Percentiles rank a stretch among this genome's conserved stretches.
Conservation (phyloP, 1,139 yeast species). For the Candida sp. region DNA sequence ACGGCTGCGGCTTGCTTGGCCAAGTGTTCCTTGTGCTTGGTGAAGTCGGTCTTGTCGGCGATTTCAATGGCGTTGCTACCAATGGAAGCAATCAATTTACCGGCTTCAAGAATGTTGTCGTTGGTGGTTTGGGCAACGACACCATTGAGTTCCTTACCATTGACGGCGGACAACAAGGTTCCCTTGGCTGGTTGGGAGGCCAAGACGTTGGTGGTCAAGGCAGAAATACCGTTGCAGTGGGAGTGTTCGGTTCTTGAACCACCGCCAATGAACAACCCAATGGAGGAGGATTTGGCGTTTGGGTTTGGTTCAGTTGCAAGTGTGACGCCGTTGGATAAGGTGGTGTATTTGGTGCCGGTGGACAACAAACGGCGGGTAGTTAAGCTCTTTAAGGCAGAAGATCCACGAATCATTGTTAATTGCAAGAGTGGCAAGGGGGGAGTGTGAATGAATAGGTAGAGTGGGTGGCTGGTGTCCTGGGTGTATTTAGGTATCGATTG, state of each 20-base stretch:
- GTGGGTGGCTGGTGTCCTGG: too few species aligned
- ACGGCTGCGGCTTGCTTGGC: conserved; percentile 43
- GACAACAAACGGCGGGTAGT: conserved; percentile 59
- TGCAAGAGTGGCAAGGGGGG: not conserved
- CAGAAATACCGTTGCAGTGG: conserved; percentile 79
- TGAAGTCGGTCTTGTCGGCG: conserved; percentile 37
- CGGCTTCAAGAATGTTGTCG: conserved; percentile 48
- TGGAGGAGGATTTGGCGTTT: conserved; percentile 56
- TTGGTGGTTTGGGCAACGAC: conserved; percentile 54
- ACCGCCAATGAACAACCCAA: conserved; percentile 74
- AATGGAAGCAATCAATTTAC: conserved; percentile 37
- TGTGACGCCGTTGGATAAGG: conserved; percentile 72
- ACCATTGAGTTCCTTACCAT: conserved; percentile 58
- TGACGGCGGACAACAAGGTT: conserved; percentile 46
- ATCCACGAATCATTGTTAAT: conserved; percentile 41
- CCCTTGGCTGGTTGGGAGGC: conserved; percentile 44
- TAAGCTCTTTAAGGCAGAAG: conserved; percentile 33
- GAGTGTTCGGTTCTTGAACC: conserved; percentile 83
- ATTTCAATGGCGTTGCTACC: conserved; percentile 37
- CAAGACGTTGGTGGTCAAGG: conserved; percentile 60
- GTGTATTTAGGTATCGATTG: not conserved
- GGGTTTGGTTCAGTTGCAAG: conserved; percentile 72
- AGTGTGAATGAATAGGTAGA: not conserved
- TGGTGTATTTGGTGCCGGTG: conserved; percentile 71
- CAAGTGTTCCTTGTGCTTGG: conserved; percentile 38